Base-by-base conservation (phyloP, 257 asterid species). In the Asclepias syriaca region DNA sequence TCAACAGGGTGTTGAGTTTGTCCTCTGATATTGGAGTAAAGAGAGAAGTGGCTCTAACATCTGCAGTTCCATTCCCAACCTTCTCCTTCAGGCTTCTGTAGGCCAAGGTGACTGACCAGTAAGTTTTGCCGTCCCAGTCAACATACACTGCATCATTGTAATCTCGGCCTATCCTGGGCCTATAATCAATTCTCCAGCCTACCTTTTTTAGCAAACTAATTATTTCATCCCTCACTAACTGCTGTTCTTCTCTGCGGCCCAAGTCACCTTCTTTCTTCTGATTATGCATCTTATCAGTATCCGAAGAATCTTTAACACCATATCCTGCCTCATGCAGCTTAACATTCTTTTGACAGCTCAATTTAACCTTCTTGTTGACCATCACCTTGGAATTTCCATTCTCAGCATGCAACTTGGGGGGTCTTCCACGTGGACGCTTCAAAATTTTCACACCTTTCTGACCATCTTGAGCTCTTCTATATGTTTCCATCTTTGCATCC, bases 81-180 rank as follows among this genome's bases (percentile, higher is more conserved):
- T 49, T 90, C 81, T 79, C 67, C 82, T 90, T 85, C 27, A 95
- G 81, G 82, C 76, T 83, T 69, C 56, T 83, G 80, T 95, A 95
- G 19, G 99, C 99, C 84, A 85, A 78, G 32, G 98, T 95, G 75
- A 84, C 84, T 4, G 99, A 95, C 99, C 99, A 95, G 79, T 88
- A 78, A 68, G 84, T 76, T 74, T 73, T 88, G 61, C 90, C 89
- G 0, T 80, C 74, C 58, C 84, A 85, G 69, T 90, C 97, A 72
- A 89, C 86, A 82, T 90, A 95, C 19, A 95, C 96, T 8, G 99
- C 94, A 79, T 95, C 99, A 74, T 65, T 76, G 74, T 92, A 91
- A 0, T 86, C 89, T 79, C 66, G 88, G 16, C 77, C 68, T 45
- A 12, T 74, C 77, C 99, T 84, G 78, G 86, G 89, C 78, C 96